Evolutionary conservation across 345 rosid species (phyloP), one percentile per base, ranked within the genome.

Genomic region (rapeseed (Brassica napus)): DNA sequence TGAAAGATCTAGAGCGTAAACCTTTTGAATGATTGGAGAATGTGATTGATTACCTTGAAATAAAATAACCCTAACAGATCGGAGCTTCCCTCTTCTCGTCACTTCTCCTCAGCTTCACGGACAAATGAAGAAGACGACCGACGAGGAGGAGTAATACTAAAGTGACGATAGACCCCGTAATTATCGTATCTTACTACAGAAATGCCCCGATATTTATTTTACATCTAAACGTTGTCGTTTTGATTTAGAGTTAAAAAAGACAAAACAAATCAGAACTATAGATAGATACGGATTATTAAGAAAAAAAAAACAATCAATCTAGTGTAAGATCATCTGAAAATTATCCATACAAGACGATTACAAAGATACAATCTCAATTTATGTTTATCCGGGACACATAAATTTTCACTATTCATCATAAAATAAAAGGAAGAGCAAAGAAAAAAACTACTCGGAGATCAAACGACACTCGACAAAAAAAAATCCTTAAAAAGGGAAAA

Each of bases 341-440:
- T 37, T 5, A 63, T 77, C 71, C 66, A 71, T 10, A 65, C 34
- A 7, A 37, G 44, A 37, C 44, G 35, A 78, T 21, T 57, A 78
- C 67, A 78, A 44, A 72, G 55, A 14, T 71, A 66, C n/a, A 78
- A 61, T 14, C 3, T 72, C 37, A 32, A 32, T 32, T 32, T 32
- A 4, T 39, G 73, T 78, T 78, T 66, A 77, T 31, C 62, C 65
- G 12, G 71, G 71, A 49, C 47, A 47, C 55, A 54, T 52, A 58
- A 58, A 23, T 35, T 5, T 58, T 59, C 82, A 72, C 65, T 72
- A 72, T 78, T 72, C 82, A 72, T 65, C 31, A n/a, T n/a, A n/a
- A n/a, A n/a, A n/a, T n/a, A n/a, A n/a, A 37, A 37, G 2, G 44
- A 37, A 37, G 35, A 32, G 35, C 11, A 37, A 37, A 37, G 44